Evolutionary conservation across 2,329 filamentous ascomycete genomes (phyloP).

Genomic region (Pseudogymnoascus sp.): DNA sequence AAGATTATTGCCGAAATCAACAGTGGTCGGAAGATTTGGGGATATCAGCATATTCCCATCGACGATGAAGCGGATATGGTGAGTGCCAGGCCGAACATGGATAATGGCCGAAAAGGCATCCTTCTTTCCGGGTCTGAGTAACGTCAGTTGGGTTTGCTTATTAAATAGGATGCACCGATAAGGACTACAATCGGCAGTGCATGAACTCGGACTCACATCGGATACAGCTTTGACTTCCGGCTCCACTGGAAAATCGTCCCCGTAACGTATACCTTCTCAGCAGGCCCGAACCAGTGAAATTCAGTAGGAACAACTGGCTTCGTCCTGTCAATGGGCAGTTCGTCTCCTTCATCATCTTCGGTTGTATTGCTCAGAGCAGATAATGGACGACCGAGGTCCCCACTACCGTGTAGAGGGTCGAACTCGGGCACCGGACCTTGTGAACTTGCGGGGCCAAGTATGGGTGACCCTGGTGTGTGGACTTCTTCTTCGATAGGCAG

Average conservation of each 20-base stretch:
- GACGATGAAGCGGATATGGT: constrained; percentile 94
- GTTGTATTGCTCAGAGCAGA: constrained; percentile 56
- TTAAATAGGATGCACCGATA: not conserved
- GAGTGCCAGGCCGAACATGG: constrained; percentile 83
- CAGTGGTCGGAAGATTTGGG: constrained; percentile 80
- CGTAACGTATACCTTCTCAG: constrained; percentile 91
- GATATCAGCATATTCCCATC: constrained; percentile 91
- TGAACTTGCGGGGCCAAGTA: constrained; percentile 64
- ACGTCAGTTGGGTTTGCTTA: constrained; percentile 11
- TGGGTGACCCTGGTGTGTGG: constrained; percentile 83
- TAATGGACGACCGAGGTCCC: constrained; percentile 42
- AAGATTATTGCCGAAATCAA: constrained; percentile 95
- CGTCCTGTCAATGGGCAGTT: constrained; percentile 67
- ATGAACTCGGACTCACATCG: constrained; percentile 48
- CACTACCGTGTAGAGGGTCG: constrained; percentile 43
- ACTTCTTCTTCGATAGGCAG: constrained; percentile 90
- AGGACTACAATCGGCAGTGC: constrained; percentile 35
- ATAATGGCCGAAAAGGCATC: constrained; percentile 70
- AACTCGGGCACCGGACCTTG: constrained; percentile 25
- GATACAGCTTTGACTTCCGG: constrained; percentile 80
- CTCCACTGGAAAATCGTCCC: constrained; percentile 98
- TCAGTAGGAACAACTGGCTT: constrained; percentile 74
- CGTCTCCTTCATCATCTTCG: constrained; percentile 78
- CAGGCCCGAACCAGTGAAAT: constrained; percentile 77
- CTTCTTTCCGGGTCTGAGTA: constrained; percentile 33